Conservation (phyloP, 306 rosid genomes). For the Vachellia pachyceras region DNA sequence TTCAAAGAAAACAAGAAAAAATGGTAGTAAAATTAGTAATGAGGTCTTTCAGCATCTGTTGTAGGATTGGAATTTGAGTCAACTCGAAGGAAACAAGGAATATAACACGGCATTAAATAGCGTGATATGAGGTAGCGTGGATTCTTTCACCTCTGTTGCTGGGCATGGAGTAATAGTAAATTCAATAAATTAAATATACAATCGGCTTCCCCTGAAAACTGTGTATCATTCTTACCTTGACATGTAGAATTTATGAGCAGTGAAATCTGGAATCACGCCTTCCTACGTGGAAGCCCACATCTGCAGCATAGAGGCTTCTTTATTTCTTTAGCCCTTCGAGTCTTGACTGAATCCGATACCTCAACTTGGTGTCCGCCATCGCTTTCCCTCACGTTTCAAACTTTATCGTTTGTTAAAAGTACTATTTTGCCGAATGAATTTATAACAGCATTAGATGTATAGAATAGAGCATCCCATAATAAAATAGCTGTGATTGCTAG, state of each 20-base stretch:
- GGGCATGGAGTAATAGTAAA: constrained; percentile 5
- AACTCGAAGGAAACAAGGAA: neutral
- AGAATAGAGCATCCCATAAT: neutral
- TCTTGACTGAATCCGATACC: constrained; percentile 39
- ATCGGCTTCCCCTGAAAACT: constrained; percentile 12
- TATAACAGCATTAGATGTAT: constrained; percentile 14
- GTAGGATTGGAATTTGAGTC: neutral
- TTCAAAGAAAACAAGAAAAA: neutral
- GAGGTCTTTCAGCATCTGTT: neutral
- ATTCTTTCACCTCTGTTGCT: neutral
- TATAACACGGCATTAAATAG: neutral
- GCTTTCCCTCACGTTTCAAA: neutral
- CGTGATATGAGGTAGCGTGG: neutral
- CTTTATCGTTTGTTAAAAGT: neutral
- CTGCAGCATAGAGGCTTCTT: neutral
- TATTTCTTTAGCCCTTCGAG: constrained; percentile 7
- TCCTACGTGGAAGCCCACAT: constrained; percentile 25
- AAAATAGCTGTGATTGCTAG: neutral
- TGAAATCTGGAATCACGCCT: constrained; percentile 46
- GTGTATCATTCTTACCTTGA: constrained; percentile 29
- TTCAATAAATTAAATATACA: neutral
- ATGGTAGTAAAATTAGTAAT: neutral
- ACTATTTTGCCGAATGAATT: neutral
- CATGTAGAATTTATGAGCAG: neutral
- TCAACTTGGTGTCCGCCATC: constrained; percentile 1